Evolutionary conservation across 768 basidiomycete species (phyloP).

Genomic region (Leccinum imitatum): DNA sequence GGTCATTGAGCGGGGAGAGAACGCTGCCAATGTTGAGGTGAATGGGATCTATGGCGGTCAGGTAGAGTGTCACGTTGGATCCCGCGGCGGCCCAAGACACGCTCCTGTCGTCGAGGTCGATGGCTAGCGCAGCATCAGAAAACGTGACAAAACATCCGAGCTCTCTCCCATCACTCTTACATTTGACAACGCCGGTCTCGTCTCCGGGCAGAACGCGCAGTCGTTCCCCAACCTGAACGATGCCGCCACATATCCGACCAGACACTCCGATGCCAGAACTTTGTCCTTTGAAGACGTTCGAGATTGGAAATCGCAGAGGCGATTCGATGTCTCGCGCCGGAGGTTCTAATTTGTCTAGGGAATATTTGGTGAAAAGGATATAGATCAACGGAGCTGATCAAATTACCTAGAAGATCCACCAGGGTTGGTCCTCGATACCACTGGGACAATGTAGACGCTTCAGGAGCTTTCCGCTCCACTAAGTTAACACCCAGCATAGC

Average conservation of each 20-base stretch:
- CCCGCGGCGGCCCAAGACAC: conserved; percentile 91
- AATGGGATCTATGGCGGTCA: conserved; percentile 82
- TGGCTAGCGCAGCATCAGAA: conserved; percentile 48
- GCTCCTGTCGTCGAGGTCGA: conserved; percentile 76
- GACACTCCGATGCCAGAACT: conserved; percentile 75
- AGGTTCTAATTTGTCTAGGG: conserved; percentile 74
- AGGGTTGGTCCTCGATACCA: conserved; percentile 92
- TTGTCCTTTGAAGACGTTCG: conserved; percentile 93
- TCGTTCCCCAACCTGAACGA: conserved; percentile 90
- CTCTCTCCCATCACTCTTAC: conserved; percentile 34
- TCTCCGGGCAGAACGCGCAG: conserved; percentile 89
- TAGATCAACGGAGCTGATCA: neutral
- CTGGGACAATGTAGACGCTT: conserved; percentile 44
- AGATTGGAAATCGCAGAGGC: conserved; percentile 84
- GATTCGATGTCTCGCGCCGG: conserved; percentile 73
- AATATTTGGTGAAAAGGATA: conserved; percentile 1
- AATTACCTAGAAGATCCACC: conserved; percentile 74
- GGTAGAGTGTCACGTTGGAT: conserved; percentile 80
- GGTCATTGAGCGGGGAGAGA: conserved; percentile 70
- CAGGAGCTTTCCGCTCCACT: conserved; percentile 46
- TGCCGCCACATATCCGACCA: conserved; percentile 82
- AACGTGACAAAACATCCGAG: neutral
- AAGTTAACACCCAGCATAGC: conserved; percentile 92
- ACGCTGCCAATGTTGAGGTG: conserved; percentile 88
- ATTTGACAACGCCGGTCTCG: conserved; percentile 78